Evolutionary conservation across 345 rosid genomes (phyloP).

Genomic region (Heritiera fomes): DNA sequence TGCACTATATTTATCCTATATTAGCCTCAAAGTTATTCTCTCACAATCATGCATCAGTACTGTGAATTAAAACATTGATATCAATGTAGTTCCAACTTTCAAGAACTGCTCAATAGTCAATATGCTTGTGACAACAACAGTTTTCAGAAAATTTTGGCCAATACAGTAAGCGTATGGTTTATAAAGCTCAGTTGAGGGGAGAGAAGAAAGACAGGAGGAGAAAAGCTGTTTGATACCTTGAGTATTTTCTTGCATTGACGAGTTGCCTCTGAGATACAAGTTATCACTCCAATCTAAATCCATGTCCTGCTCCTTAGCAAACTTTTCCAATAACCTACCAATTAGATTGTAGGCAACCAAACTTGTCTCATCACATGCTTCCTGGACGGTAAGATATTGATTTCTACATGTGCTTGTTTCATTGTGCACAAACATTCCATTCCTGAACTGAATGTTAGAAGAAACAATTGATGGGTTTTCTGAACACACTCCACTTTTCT

Average conservation of each 20-base stretch:
- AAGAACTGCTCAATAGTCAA: not conserved
- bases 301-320: conserved; percentile 45
- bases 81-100: not conserved
- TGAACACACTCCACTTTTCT: conserved; percentile 25
- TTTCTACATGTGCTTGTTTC: conserved; percentile 36
- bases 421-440: conserved; percentile 27
- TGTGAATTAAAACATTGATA: not conserved
- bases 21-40: not conserved
- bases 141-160: not conserved
- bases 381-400: conserved; percentile 71
- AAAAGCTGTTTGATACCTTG: conserved; percentile 38
- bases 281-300: conserved; percentile 35
- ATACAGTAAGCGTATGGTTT: not conserved
- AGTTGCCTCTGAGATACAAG: conserved; percentile 52
- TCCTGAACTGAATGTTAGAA: conserved; percentile 24
- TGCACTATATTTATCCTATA: not conserved
- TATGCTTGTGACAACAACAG: not conserved
- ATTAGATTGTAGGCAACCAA: conserved; percentile 67
- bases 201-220: too few species aligned
- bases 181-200: not conserved
- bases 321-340: conserved; percentile 53
- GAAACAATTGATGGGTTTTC: conserved; percentile 29
- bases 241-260: conserved; percentile 35
- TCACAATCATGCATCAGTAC: not conserved
- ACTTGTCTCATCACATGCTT: conserved; percentile 67